phyloP scores from a whole-genome alignment of 1,139 yeast genomes.

The Blastobotrys elegans region DNA sequence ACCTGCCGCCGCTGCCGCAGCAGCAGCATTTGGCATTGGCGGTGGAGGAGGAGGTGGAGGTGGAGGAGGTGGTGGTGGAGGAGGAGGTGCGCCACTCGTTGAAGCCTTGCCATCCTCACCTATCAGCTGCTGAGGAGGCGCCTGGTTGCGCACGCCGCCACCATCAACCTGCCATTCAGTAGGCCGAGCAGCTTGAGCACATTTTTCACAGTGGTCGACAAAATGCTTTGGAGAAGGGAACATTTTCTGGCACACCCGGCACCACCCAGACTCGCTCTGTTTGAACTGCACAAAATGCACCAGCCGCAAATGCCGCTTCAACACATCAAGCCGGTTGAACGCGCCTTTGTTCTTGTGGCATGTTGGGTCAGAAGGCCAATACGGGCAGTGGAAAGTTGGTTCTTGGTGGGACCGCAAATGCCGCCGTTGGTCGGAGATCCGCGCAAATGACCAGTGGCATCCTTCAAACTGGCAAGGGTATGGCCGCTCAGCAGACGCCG shows the following conservation, averaged over 20 bases:
- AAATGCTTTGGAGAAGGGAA: constrained; percentile 55
- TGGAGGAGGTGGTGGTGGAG: not conserved
- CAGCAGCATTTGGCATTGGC: not conserved
- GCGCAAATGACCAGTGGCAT: constrained; percentile 63
- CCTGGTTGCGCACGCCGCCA: not conserved
- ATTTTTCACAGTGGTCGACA: constrained; percentile 60
- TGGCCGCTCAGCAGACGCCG: constrained; percentile 35
- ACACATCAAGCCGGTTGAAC: constrained; percentile 62
- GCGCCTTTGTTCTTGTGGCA: constrained; percentile 73
- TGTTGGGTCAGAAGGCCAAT: constrained; percentile 58
- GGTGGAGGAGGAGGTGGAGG: constrained; percentile 4
- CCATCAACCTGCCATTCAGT: constrained; percentile 36
- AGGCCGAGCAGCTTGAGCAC: constrained; percentile 43
- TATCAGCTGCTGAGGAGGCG: not conserved
- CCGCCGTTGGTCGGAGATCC: constrained; percentile 62
- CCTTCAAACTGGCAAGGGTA: constrained; percentile 49
- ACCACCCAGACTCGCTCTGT: constrained; percentile 56
- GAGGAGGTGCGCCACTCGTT: no score
- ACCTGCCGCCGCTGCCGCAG: no score
- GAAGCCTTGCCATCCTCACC: not conserved
- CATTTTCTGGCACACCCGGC: constrained; percentile 55
- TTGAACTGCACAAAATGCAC: constrained; percentile 54
- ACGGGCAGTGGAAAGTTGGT: constrained; percentile 68
- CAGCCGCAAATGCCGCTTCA: constrained; percentile 61
- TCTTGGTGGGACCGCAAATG: constrained; percentile 59